Evolutionary conservation across 1,284 basidiomycete genomes (phyloP).

Genomic region (Fomitopsis pinicola): DNA sequence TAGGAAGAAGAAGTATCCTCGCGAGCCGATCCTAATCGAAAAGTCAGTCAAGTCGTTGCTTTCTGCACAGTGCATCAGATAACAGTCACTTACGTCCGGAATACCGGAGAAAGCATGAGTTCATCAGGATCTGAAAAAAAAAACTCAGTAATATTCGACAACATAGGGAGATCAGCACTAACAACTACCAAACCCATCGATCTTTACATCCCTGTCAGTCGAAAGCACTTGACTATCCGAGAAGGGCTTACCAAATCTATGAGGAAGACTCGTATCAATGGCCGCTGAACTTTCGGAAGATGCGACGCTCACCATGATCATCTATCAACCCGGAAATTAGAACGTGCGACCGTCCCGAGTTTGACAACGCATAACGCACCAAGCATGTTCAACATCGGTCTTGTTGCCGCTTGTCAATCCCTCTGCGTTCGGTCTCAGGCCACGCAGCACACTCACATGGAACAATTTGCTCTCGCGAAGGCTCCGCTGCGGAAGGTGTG

Average conservation of each 20-base stretch:
- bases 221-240: background rate
- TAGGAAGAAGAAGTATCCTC: slow-evolving; percentile 89
- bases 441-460: slow-evolving; percentile 61
- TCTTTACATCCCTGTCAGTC: slow-evolving; percentile 37
- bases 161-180: slow-evolving; percentile 24
- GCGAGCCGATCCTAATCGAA: slow-evolving; percentile 59
- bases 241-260: slow-evolving; percentile 39
- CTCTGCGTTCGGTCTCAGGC: slow-evolving; percentile 40
- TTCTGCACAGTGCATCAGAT: background rate
- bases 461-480: slow-evolving; percentile 88
- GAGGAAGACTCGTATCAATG: background rate
- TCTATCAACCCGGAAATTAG: slow-evolving; percentile 36
- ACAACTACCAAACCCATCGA: slow-evolving; percentile 93
- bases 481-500: slow-evolving; percentile 83
- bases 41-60: background rate
- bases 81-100: slow-evolving; percentile 50
- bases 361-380: slow-evolving; percentile 26
- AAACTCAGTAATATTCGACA: slow-evolving; percentile 4
- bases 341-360: background rate
- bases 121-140: slow-evolving; percentile 69
- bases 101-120: slow-evolving; percentile 74
- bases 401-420: slow-evolving; percentile 30
- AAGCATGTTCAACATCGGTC: slow-evolving; percentile 38
- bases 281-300: background rate
- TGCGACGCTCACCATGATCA: slow-evolving; percentile 65